These are phyloP conservation scores for Glycyrrhiza uralensis DNA, from an alignment of 306 rosid genomes.

Conservation along the genomic window DNA sequence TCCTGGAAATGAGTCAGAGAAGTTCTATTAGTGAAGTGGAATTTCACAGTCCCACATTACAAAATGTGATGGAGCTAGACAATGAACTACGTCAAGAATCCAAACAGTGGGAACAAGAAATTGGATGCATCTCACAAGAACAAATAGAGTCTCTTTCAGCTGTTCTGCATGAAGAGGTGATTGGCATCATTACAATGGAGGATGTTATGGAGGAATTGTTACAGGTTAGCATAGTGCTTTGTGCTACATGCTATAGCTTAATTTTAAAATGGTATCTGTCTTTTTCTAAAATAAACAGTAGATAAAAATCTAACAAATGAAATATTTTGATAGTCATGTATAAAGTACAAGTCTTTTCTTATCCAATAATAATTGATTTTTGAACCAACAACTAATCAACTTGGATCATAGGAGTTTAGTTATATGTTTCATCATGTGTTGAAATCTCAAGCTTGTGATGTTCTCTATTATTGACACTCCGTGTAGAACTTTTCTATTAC, in stretches of 20 bases:
- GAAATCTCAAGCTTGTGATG: neutral
- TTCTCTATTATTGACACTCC: neutral
- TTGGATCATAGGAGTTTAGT: neutral
- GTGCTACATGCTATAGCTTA: neutral
- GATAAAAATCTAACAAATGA: too few species aligned
- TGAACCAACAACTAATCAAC: neutral
- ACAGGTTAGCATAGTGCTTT: conserved; percentile 51
- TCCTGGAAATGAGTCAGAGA: conserved; percentile 26
- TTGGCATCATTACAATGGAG: conserved; percentile 83
- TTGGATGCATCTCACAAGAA: conserved; percentile 22
- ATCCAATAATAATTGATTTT: neutral
- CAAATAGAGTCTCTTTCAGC: conserved; percentile 34
- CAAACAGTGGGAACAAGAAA: conserved; percentile 18
- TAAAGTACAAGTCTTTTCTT: too few species aligned
- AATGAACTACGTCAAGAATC: conserved; percentile 14
- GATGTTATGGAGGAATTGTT: conserved; percentile 82
- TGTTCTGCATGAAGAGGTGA: conserved; percentile 48
- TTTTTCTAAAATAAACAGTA: too few species aligned
- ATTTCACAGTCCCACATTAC: conserved; percentile 31
- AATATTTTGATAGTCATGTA: too few species aligned
- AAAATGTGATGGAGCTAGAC: conserved; percentile 25
- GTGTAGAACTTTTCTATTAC: neutral
- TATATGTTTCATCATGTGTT: neutral
- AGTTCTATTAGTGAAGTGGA: conserved; percentile 16
- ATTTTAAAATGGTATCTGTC: too few species aligned